phyloP scores from a whole-genome alignment of 2,329 filamentous ascomycete species.

The Ascochyta viciae-villosae region DNA sequence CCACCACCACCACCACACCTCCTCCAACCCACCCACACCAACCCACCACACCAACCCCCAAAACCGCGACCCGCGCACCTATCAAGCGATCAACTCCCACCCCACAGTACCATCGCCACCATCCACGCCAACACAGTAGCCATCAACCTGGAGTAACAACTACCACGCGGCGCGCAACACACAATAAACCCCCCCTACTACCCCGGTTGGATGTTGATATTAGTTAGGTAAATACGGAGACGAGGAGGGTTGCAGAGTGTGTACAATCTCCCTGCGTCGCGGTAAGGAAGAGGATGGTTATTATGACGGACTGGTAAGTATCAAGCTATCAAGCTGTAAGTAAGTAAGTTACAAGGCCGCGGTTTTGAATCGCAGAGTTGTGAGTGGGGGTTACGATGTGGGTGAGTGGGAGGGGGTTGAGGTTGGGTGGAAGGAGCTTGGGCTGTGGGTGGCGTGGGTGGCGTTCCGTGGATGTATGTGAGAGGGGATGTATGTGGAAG shows the following conservation, averaged over 20 bases:
- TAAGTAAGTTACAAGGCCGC: constrained; percentile 29
- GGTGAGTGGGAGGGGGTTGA: constrained; percentile 50
- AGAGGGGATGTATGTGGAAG: too few relatives aligned
- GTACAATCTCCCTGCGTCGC: background rate
- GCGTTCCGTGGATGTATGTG: too few relatives aligned
- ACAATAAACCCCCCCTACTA: constrained; percentile 48
- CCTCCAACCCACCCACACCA: background rate
- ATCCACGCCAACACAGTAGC: constrained; percentile 44
- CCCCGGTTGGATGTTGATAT: constrained; percentile 53
- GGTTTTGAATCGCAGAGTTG: too few relatives aligned
- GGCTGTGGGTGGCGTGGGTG: background rate
- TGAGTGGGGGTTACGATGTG: constrained; percentile 52
- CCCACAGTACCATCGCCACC: constrained; percentile 52
- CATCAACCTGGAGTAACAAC: constrained; percentile 55
- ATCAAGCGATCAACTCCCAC: too few relatives aligned
- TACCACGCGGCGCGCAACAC: constrained; percentile 60
- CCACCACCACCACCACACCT: background rate
- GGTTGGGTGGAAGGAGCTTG: constrained; percentile 44
- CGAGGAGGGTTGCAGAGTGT: constrained; percentile 56
- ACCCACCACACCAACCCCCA: too few relatives aligned
- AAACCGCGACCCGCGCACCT: too few relatives aligned
- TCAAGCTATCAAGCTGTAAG: constrained; percentile 56
- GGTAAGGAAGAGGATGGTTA: too few relatives aligned
- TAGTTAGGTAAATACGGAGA: constrained; percentile 47
- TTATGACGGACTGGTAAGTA: constrained; percentile 51